A percentile compares a stretch with the other conserved stretches of the same genome.
Evolutionary conservation across 305 asterid genomes (phyloP).

Genomic region (Solanum hybrid): DNA sequence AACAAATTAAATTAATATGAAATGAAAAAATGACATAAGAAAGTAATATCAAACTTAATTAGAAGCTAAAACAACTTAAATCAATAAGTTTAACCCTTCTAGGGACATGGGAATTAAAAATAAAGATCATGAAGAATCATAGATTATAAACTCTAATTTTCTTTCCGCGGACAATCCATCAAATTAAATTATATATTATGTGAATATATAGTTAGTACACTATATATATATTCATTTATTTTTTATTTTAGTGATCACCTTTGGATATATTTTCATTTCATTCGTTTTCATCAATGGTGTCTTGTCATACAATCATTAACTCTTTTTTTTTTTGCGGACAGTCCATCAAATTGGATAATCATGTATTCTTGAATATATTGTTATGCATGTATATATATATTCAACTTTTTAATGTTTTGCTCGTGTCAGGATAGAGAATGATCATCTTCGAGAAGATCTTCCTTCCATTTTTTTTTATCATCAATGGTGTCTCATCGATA

Average conservation of each 20-base stretch:
- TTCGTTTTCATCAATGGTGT: not conserved
- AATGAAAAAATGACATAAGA: no score
- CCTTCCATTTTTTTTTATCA: not conserved
- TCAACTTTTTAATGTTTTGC: not conserved
- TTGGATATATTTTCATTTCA: not conserved
- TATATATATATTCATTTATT: no score
- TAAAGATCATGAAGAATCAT: not conserved
- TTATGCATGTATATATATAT: not conserved
- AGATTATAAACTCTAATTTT: not conserved
- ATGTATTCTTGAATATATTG: not conserved
- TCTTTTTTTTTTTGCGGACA: not conserved
- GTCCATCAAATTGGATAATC: not conserved
- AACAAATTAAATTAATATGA: no score
- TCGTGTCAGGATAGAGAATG: not conserved
- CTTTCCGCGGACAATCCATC: not conserved
- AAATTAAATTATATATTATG: not conserved
- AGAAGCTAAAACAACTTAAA: not conserved
- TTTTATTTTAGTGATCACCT: not conserved
- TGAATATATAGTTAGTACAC: not conserved
- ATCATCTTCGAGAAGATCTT: not conserved
- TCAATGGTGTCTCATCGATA: slow-evolving; percentile 26
- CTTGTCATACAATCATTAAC: not conserved
- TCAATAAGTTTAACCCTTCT: not conserved
- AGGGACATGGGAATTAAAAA: not conserved
- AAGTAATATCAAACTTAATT: no score